These are phyloP conservation scores for Rhizopogon vesiculosus DNA, from an alignment of 768 basidiomycete species.

Conservation along the genomic window DNA sequence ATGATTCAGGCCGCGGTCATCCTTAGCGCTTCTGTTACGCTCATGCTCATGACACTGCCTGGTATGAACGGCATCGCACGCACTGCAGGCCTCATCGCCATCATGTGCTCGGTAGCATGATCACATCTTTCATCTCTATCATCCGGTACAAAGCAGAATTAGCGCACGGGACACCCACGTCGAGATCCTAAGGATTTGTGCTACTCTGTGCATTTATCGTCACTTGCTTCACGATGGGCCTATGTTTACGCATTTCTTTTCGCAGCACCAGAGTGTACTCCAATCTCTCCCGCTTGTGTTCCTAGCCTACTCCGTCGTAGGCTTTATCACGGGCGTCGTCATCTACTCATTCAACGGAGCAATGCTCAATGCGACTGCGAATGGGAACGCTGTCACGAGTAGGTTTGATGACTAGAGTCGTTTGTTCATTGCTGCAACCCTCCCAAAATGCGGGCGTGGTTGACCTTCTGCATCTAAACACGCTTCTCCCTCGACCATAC, in stretches of 20 bases:
- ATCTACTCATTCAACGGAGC: conserved; percentile 61
- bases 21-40: conserved; percentile 76
- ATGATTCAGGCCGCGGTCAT: conserved; percentile 65
- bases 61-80: conserved; percentile 61
- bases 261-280: conserved; percentile 48
- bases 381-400: conserved; percentile 25
- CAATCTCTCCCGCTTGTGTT: conserved; percentile 74
- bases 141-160: conserved; percentile 67
- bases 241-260: background rate
- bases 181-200: conserved; percentile 52
- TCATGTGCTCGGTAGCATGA: conserved; percentile 67
- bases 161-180: conserved; percentile 41
- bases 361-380: conserved; percentile 33
- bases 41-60: conserved; percentile 76
- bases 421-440: conserved; percentile 54
- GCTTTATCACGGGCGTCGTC: conserved; percentile 60
- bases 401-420: conserved; percentile 57
- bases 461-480: conserved; percentile 15
- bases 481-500: conserved; percentile 16
- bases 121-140: conserved; percentile 62
- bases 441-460: conserved; percentile 32
- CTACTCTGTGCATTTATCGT: conserved; percentile 37
- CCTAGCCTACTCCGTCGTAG: conserved; percentile 64
- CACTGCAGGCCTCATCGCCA: too few relatives aligned
- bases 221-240: background rate